phyloP scores from a whole-genome alignment of 495 filamentous ascomycete genomes.

The Daldinia caldariorum region DNA sequence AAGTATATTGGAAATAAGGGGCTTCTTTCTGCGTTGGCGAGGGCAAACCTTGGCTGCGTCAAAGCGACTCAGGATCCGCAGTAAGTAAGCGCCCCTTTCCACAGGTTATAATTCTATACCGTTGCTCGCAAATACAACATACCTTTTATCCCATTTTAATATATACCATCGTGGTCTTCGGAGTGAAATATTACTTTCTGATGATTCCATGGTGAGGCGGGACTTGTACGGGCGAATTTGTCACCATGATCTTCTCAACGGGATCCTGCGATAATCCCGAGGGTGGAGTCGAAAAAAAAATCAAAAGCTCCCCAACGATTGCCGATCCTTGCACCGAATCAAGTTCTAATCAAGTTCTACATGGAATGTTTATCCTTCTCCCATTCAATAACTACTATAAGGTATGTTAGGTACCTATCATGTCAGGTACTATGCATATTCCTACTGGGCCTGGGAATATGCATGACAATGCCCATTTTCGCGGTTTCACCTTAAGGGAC shows the following conservation, averaged over 20 bases:
- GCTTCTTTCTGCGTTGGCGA: constrained; percentile 10
- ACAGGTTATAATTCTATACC: constrained; percentile 3
- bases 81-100: constrained; percentile 11
- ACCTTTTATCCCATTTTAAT: neutral
- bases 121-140: neutral
- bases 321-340: constrained; percentile 24
- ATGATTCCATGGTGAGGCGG: neutral
- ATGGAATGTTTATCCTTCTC: constrained; percentile 3
- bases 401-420: constrained; percentile 11
- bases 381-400: constrained; percentile 21
- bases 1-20: constrained; percentile 9
- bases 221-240: constrained; percentile 2
- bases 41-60: constrained; percentile 9
- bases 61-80: constrained; percentile 16
- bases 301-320: constrained; percentile 19
- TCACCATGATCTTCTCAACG: constrained; percentile 3
- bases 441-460: neutral
- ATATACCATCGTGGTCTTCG: neutral
- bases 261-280: constrained; percentile 33
- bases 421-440: constrained; percentile 5
- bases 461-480: constrained; percentile 9
- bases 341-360: constrained; percentile 28
- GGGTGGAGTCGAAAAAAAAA: constrained; percentile 32
- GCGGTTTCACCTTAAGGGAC: neutral
- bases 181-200: neutral